Percentiles rank a stretch among this genome's conserved stretches.
Evolutionary conservation across 2,329 filamentous ascomycete genomes (phyloP).

Genomic region (Cladosporium sp.): DNA sequence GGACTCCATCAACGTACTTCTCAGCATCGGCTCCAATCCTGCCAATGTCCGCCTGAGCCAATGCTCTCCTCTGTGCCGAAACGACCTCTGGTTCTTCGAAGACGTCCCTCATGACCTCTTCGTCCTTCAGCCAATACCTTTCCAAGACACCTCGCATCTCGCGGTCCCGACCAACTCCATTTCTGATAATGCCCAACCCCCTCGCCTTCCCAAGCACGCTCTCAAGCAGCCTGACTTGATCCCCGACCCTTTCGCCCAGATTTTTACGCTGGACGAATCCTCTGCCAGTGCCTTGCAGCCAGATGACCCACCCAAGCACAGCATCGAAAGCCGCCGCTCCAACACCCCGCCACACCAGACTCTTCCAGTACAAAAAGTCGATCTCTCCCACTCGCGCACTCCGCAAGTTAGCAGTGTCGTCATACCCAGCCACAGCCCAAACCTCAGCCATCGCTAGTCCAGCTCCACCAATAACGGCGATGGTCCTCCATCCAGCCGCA

Average conservation of each 20-base stretch:
- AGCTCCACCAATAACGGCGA: slow-evolving; percentile 61
- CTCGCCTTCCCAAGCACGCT: slow-evolving; percentile 62
- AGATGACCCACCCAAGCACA: slow-evolving; percentile 62
- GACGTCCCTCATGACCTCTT: slow-evolving; percentile 64
- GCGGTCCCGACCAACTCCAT: slow-evolving; percentile 71
- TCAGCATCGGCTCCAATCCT: slow-evolving; percentile 62
- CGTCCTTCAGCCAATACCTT: slow-evolving; percentile 79
- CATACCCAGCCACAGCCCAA: slow-evolving; percentile 62
- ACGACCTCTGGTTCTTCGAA: slow-evolving; percentile 76
- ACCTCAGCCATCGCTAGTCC: slow-evolving; percentile 60
- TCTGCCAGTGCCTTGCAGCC: slow-evolving; percentile 73
- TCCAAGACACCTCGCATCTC: slow-evolving; percentile 62
- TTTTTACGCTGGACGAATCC: slow-evolving; percentile 63
- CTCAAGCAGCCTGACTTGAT: slow-evolving; percentile 53
- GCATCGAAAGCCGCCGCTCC: slow-evolving; percentile 55
- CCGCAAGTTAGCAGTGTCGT: slow-evolving; percentile 60
- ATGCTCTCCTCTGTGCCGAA: slow-evolving; percentile 64
- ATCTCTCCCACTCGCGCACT: slow-evolving; percentile 58
- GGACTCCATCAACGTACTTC: slow-evolving; percentile 43
- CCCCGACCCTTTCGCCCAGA: slow-evolving; percentile 63
- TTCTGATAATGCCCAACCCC: slow-evolving; percentile 71
- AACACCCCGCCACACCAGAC: slow-evolving; percentile 60
- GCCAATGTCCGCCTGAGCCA: slow-evolving; percentile 61
- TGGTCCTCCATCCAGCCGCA: slow-evolving; percentile 64
- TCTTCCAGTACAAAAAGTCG: slow-evolving; percentile 68